phyloP scores from a whole-genome alignment of 257 asterid species.

The Osmanthus fragrans region DNA sequence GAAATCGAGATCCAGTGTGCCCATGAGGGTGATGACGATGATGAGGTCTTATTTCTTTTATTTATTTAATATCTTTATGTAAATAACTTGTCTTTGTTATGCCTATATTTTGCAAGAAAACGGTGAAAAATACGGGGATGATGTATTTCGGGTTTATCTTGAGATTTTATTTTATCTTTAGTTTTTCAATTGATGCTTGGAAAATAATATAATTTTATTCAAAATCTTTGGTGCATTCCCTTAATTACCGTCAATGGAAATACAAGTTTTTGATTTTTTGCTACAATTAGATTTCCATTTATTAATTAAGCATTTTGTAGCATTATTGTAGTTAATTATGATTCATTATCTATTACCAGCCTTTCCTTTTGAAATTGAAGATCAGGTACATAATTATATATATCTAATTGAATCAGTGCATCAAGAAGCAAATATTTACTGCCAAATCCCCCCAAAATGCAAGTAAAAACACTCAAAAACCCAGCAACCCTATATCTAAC shows the following conservation, averaged over 20 bases:
- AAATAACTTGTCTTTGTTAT: background rate
- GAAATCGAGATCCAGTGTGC: too few species aligned
- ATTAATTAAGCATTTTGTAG: background rate
- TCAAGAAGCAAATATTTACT: constrained; percentile 7
- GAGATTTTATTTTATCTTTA: background rate
- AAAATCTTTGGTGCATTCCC: background rate
- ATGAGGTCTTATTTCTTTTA: background rate
- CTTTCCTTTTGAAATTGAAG: constrained; percentile 77
- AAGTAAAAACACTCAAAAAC: constrained; percentile 7
- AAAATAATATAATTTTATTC: background rate
- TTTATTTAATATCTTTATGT: background rate
- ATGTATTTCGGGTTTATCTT: background rate
- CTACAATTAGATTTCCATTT: background rate
- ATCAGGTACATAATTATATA: constrained; percentile 22
- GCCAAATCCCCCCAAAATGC: constrained; percentile 10
- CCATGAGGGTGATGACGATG: constrained; percentile 7
- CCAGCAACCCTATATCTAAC: constrained; percentile 49
- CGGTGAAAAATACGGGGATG: too few species aligned
- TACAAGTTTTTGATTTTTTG: background rate
- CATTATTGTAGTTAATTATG: background rate
- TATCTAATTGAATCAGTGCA: constrained; percentile 22
- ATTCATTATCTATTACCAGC: constrained; percentile 10
- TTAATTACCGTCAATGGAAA: background rate
- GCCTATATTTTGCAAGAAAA: background rate
- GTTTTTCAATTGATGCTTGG: too few species aligned